Evolutionary conservation across 2,329 filamentous ascomycete species (phyloP).

Genomic region (Chrysoporthe austroafricana): DNA sequence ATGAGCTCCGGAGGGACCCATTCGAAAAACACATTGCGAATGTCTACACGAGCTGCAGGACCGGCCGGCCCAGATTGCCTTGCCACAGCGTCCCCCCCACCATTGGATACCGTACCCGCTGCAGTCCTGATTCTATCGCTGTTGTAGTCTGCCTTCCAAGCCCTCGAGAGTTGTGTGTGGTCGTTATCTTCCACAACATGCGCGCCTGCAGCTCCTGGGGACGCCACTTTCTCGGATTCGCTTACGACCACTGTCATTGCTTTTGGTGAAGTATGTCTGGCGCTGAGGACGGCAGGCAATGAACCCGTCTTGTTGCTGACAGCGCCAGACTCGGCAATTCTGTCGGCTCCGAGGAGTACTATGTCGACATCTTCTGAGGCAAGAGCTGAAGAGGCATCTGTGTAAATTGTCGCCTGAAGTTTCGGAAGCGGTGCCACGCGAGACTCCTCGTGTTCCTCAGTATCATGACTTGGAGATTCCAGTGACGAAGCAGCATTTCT

Average conservation of each 20-base stretch:
- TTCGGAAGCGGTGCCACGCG: slow-evolving; percentile 16
- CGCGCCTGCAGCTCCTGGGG: slow-evolving; percentile 46
- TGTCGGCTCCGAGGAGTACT: slow-evolving; percentile 67
- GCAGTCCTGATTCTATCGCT: slow-evolving; percentile 32
- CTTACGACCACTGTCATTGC: slow-evolving; percentile 59
- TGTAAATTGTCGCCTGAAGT: slow-evolving; percentile 54
- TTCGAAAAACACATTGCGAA: slow-evolving; percentile 63
- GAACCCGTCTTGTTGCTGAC: slow-evolving; percentile 72
- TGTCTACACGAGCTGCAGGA: slow-evolving; percentile 34
- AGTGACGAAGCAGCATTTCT: slow-evolving; percentile 32
- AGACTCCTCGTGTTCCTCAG: slow-evolving; percentile 6
- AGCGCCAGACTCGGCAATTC: slow-evolving; percentile 59
- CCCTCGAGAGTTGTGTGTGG: slow-evolving; percentile 50
- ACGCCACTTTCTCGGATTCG: slow-evolving; percentile 65
- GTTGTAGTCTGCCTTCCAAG: slow-evolving; percentile 47
- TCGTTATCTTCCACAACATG: slow-evolving; percentile 56
- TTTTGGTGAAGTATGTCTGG: slow-evolving; percentile 50
- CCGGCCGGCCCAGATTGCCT: neutral
- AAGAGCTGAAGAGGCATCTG: slow-evolving; percentile 63
- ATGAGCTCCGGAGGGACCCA: slow-evolving; percentile 58
- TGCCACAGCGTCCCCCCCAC: slow-evolving; percentile 10
- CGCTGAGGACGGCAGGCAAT: slow-evolving; percentile 59
- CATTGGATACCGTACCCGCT: slow-evolving; percentile 27
- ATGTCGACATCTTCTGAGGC: slow-evolving; percentile 57
- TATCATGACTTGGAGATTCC: neutral